These are phyloP conservation scores for Thalassiosira hispida DNA, from an alignment of 352 stramenopile genomes.

Conservation along the genomic window DNA sequence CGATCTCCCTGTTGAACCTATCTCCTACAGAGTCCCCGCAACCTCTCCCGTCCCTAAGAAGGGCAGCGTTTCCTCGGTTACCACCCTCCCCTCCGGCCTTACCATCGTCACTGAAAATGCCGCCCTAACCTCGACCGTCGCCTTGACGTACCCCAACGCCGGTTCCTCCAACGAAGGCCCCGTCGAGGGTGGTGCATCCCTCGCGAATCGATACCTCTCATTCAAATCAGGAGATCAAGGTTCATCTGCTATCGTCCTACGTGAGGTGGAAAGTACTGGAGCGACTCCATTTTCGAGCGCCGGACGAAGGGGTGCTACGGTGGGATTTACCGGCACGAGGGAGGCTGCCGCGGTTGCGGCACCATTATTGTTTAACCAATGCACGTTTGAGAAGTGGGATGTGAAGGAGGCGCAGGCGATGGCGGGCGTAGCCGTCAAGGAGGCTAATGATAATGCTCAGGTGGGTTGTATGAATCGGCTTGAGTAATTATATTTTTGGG, in stretches of 20 bases:
- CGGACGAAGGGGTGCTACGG: constrained; percentile 59
- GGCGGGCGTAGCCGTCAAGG: constrained; percentile 57
- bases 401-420: constrained; percentile 73
- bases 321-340: constrained; percentile 74
- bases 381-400: constrained; percentile 84
- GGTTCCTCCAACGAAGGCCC: constrained; percentile 70
- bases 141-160: constrained; percentile 78
- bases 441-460: constrained; percentile 67
- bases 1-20: too few species aligned
- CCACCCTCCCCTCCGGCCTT: constrained; percentile 71
- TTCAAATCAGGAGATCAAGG: constrained; percentile 78
- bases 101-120: constrained; percentile 77
- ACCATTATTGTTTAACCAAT: constrained; percentile 62
- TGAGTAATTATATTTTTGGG: neutral
- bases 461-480: constrained; percentile 11
- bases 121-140: constrained; percentile 69
- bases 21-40: constrained; percentile 50
- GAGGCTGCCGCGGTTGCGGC: constrained; percentile 69
- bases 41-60: constrained; percentile 61
- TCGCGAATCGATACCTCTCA: constrained; percentile 76
- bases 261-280: constrained; percentile 76
- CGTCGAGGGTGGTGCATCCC: constrained; percentile 66
- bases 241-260: constrained; percentile 68
- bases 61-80: constrained; percentile 63
- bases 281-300: constrained; percentile 69